phyloP scores from a whole-genome alignment of 768 basidiomycete genomes.

The Suillus hirtellus region DNA sequence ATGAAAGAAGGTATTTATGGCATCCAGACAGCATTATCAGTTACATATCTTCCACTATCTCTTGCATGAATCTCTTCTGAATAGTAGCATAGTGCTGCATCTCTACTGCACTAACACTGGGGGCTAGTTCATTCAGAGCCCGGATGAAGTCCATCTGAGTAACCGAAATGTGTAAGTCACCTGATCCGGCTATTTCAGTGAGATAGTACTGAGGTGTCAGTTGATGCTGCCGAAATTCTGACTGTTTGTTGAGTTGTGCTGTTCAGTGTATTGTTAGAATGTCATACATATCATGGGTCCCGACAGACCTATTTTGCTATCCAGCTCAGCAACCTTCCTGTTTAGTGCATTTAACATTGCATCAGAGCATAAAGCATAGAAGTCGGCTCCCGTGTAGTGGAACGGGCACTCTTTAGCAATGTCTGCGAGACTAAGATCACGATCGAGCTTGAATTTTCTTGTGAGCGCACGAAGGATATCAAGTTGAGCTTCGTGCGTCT shows the following conservation, averaged over 20 bases:
- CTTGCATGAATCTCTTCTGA: conserved; percentile 17
- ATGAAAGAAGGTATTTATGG: background rate
- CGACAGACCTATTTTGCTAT: conserved; percentile 65
- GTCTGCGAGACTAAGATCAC: conserved; percentile 56
- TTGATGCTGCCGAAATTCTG: conserved; percentile 49
- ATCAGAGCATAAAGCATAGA: conserved; percentile 96
- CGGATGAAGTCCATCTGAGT: conserved; percentile 69
- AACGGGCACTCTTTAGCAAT: conserved; percentile 82
- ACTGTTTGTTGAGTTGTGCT: conserved; percentile 50
- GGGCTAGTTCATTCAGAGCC: conserved; percentile 70
- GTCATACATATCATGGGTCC: background rate
- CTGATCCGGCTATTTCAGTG: conserved; percentile 69
- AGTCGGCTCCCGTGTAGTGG: conserved; percentile 96
- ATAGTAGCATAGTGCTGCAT: conserved; percentile 81
- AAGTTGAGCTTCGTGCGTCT: conserved; percentile 80
- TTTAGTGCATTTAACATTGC: conserved; percentile 96
- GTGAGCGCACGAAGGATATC: conserved; percentile 90
- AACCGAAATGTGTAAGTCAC: conserved; percentile 78
- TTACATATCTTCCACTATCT: too few species aligned
- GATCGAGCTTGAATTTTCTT: conserved; percentile 83
- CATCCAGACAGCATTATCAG: background rate
- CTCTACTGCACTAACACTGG: conserved; percentile 83
- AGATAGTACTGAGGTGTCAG: conserved; percentile 91
- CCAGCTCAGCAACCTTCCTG: conserved; percentile 77
- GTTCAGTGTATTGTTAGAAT: conserved; percentile 13